A percentile compares a stretch with the other conserved stretches of the same genome.
Conservation (phyloP, 202 grass and related monocot genomes). For the Elaeis oleifera region DNA sequence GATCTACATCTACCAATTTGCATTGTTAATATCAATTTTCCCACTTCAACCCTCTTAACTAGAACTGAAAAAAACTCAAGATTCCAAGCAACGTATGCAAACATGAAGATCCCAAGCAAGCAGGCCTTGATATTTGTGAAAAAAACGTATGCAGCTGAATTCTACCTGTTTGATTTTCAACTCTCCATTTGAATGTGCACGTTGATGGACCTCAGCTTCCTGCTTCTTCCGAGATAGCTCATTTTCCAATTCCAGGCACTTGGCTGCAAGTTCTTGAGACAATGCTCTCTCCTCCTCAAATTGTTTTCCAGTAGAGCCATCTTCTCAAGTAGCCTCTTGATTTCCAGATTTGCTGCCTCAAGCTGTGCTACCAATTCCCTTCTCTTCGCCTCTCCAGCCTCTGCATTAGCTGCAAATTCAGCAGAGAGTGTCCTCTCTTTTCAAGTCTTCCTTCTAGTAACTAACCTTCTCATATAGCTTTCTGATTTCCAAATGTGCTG, state of each 20-base stretch:
- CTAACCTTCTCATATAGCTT: no score
- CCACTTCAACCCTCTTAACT: no score
- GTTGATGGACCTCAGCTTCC: slow-evolving; percentile 40
- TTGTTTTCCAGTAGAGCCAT: slow-evolving; percentile 55
- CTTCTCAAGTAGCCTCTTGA: not conserved
- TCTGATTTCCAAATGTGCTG: slow-evolving; percentile 32
- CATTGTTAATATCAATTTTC: no score
- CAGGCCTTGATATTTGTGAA: no score
- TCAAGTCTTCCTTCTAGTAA: no score
- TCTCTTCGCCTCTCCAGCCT: not conserved
- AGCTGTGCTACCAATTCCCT: slow-evolving; percentile 3
- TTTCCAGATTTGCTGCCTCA: not conserved
- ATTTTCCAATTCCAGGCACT: slow-evolving; percentile 64
- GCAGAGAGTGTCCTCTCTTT: no score
- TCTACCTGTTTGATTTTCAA: slow-evolving; percentile 75
- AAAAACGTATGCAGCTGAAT: no score
- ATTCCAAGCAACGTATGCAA: no score
- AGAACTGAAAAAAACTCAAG: no score
- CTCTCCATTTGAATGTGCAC: slow-evolving; percentile 44
- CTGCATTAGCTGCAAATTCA: slow-evolving; percentile 12
- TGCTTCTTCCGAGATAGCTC: slow-evolving; percentile 48
- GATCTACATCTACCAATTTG: no score
- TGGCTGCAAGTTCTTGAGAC: slow-evolving; percentile 59
- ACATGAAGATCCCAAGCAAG: no score
- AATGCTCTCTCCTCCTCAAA: slow-evolving; percentile 61